These are phyloP conservation scores for Hanseniaspora clermontiae DNA, from an alignment of 805 yeast species.

Conservation along the genomic window DNA sequence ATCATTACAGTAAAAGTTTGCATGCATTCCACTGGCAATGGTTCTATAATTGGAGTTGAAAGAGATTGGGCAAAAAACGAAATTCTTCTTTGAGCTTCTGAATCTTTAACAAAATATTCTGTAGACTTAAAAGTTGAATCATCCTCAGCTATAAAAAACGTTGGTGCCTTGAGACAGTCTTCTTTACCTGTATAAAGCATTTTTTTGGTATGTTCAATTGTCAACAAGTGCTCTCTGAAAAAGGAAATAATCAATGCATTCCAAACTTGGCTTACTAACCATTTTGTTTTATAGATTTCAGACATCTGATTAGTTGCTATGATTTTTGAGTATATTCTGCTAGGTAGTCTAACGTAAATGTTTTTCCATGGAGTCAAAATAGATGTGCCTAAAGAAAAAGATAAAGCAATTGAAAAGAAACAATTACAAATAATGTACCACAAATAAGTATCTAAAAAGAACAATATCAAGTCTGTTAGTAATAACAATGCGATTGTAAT, in stretches of 20 bases:
- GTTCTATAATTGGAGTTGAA: slow-evolving; percentile 73
- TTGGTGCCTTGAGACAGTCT: slow-evolving; percentile 49
- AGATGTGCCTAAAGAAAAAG: slow-evolving; percentile 64
- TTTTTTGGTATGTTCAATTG: slow-evolving; percentile 58
- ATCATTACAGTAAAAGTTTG: slow-evolving; percentile 73
- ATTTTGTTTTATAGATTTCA: slow-evolving; percentile 38
- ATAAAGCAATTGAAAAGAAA: slow-evolving; percentile 54
- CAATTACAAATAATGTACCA: slow-evolving; percentile 82
- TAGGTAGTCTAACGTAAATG: slow-evolving; percentile 61
- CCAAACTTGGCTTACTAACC: slow-evolving; percentile 62
- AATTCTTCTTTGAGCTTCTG: slow-evolving; percentile 72
- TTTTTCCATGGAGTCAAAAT: slow-evolving; percentile 86
- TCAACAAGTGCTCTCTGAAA: slow-evolving; percentile 67
- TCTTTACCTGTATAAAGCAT: slow-evolving; percentile 45
- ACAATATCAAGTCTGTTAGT: slow-evolving; percentile 52
- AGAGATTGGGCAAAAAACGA: slow-evolving; percentile 84
- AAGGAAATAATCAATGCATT: slow-evolving; percentile 70
- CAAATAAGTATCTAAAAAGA: slow-evolving; percentile 67
- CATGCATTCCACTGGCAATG: slow-evolving; percentile 52
- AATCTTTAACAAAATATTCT: slow-evolving; percentile 44
- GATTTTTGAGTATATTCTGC: slow-evolving; percentile 59
- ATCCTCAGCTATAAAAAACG: slow-evolving; percentile 70
- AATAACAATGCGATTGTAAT: slow-evolving; percentile 43
- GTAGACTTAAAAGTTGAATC: slow-evolving; percentile 49
- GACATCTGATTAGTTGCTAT: slow-evolving; percentile 40